phyloP scores from a whole-genome alignment of 2,329 filamentous ascomycete genomes.

The Colletotrichum paranaense region DNA sequence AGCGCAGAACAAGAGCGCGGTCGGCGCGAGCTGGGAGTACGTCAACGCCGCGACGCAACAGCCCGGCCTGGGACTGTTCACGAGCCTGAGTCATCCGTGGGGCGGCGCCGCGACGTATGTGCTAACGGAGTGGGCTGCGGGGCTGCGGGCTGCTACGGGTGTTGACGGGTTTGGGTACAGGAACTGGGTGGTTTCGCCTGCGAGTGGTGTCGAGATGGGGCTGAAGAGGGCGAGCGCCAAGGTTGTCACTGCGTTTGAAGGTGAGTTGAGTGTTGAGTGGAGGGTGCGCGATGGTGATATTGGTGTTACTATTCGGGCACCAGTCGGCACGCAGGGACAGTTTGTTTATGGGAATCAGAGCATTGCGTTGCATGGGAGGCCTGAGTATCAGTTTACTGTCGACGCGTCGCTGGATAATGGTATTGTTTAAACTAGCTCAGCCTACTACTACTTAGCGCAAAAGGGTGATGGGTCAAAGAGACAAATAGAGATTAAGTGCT shows the following conservation, averaged over 20 bases:
- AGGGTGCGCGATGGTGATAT: constrained; percentile 13
- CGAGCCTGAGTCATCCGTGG: constrained; percentile 56
- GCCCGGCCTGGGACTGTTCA: constrained; percentile 55
- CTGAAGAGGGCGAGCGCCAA: constrained; percentile 40
- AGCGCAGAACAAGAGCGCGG: constrained; percentile 41
- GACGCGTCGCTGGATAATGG: constrained; percentile 8
- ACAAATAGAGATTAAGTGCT: too few relatives aligned
- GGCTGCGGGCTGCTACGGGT: constrained; percentile 37
- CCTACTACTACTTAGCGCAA: too few relatives aligned
- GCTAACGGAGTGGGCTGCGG: constrained; percentile 49
- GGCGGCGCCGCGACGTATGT: constrained; percentile 57
- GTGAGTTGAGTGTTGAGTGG: constrained; percentile 40
- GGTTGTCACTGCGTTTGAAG: constrained; percentile 41
- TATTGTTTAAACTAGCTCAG: background rate
- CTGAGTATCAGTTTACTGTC: constrained; percentile 29
- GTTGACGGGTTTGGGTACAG: constrained; percentile 39
- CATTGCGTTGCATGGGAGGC: constrained; percentile 17
- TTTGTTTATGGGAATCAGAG: constrained; percentile 26
- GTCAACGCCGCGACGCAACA: constrained; percentile 47
- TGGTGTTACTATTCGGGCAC: constrained; percentile 32
- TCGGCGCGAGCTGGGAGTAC: constrained; percentile 59
- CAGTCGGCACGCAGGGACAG: constrained; percentile 20
- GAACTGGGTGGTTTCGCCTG: constrained; percentile 43
- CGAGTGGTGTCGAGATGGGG: constrained; percentile 41
- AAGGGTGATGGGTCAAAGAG: too few relatives aligned